Percentiles rank a stretch among this genome's conserved stretches.
Evolutionary conservation across 2,329 filamentous ascomycete genomes (phyloP).

Genomic region (Claviceps maximensis): DNA sequence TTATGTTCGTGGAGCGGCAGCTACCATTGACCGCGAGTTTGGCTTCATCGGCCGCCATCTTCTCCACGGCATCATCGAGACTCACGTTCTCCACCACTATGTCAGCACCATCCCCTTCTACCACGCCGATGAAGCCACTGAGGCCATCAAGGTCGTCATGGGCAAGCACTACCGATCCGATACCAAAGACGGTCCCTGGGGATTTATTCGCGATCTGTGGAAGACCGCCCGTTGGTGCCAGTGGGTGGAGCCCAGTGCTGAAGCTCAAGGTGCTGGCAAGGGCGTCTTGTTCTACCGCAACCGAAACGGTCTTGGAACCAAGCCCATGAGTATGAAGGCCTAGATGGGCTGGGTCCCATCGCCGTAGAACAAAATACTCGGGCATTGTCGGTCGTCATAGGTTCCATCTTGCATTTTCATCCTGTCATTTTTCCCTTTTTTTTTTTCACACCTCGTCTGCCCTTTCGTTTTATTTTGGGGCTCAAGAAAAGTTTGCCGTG

Average conservation of each 20-base stretch:
- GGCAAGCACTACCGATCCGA: constrained; percentile 87
- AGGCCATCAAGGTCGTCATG: constrained; percentile 92
- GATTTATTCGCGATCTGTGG: constrained; percentile 79
- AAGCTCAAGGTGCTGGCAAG: constrained; percentile 66
- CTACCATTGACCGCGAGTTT: constrained; percentile 94
- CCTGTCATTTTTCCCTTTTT: not conserved
- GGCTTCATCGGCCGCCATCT: constrained; percentile 87
- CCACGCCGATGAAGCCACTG: constrained; percentile 84
- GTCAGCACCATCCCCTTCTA: constrained; percentile 95
- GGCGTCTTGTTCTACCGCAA: constrained; percentile 92
- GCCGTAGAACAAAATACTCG: no score
- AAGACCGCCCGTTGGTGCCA: constrained; percentile 76
- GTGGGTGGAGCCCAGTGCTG: constrained; percentile 89
- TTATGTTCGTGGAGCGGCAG: constrained; percentile 83
- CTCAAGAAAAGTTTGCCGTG: not conserved
- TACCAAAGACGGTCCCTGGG: constrained; percentile 58
- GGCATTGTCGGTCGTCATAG: constrained; percentile 1
- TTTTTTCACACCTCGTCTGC: not conserved
- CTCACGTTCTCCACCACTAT: constrained; percentile 96
- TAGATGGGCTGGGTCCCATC: not conserved
- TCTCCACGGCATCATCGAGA: constrained; percentile 93
- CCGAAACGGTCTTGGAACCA: constrained; percentile 68
- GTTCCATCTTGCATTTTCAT: not conserved
- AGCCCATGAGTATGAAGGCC: constrained; percentile 17
- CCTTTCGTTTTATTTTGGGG: no score